These are phyloP conservation scores for Przewalskia tangutica DNA, from an alignment of 257 asterid species.

Conservation along the genomic window DNA sequence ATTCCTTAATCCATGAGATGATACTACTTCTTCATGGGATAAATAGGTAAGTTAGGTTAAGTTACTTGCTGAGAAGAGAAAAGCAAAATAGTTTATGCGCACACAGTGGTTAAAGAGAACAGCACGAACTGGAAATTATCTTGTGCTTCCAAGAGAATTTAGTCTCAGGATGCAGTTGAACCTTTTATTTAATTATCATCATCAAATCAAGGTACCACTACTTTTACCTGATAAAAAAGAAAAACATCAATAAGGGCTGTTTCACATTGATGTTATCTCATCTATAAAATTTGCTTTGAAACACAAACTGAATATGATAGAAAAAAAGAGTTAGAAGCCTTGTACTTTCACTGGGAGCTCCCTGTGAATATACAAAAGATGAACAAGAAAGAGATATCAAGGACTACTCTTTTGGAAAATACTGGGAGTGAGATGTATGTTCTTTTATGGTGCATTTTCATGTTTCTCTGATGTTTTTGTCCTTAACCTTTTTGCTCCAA, in stretches of 20 bases:
- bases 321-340: no score
- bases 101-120: neutral
- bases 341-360: no score
- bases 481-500: neutral
- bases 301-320: neutral
- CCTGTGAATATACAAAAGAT: no score
- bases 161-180: neutral
- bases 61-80: neutral
- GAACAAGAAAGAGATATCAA: neutral
- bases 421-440: neutral
- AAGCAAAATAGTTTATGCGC: neutral
- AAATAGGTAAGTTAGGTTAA: neutral
- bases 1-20: neutral
- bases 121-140: neutral
- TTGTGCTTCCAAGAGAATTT: neutral
- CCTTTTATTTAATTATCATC: neutral
- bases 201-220: neutral
- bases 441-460: conserved; percentile 9
- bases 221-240: neutral
- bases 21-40: neutral
- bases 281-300: neutral
- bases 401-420: neutral
- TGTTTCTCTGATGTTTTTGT: neutral
- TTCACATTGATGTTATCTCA: neutral
- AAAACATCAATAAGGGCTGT: neutral